phyloP scores from a whole-genome alignment of 495 filamentous ascomycete genomes.

The Lophium mytilinum region DNA sequence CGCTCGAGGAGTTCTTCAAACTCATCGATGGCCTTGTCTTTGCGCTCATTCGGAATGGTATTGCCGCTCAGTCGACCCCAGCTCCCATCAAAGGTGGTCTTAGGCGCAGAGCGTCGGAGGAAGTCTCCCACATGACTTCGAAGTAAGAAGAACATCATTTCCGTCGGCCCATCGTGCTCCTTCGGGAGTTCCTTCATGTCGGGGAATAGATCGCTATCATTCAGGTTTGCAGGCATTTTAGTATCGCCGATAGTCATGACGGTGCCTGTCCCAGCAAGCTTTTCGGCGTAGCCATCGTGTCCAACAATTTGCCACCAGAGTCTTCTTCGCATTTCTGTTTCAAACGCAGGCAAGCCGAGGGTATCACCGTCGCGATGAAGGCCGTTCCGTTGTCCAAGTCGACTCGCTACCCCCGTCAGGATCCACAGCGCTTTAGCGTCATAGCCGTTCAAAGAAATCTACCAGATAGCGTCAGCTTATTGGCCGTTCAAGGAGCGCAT shows the following conservation, averaged over 20 bases:
- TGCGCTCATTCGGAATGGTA: slow-evolving; percentile 39
- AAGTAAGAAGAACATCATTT: slow-evolving; percentile 61
- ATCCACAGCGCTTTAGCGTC: slow-evolving; percentile 43
- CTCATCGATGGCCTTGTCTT: slow-evolving; percentile 38
- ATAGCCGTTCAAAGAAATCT: slow-evolving; percentile 36
- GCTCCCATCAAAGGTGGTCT: slow-evolving; percentile 26
- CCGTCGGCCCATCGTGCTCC: slow-evolving; percentile 51
- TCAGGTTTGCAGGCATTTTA: slow-evolving; percentile 37
- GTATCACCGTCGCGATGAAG: slow-evolving; percentile 31
- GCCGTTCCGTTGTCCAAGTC: slow-evolving; percentile 39
- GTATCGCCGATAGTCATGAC: slow-evolving; percentile 31
- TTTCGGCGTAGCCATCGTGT: slow-evolving; percentile 23
- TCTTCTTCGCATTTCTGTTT: slow-evolving; percentile 32
- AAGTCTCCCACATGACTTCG: slow-evolving; percentile 44
- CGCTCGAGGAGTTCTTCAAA: slow-evolving; percentile 38
- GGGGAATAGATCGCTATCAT: slow-evolving; percentile 39
- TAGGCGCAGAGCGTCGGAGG: slow-evolving; percentile 27
- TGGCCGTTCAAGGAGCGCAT: no score
- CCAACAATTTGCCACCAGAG: slow-evolving; percentile 32
- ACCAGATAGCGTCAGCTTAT: neutral
- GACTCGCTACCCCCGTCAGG: slow-evolving; percentile 35
- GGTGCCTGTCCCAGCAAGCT: slow-evolving; percentile 16
- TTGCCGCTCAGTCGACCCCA: slow-evolving; percentile 32
- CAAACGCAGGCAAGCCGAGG: slow-evolving; percentile 25
- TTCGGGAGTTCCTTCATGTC: slow-evolving; percentile 37